phyloP scores from a whole-genome alignment of 805 yeast genomes.

The Sungouiozyma intestinalis region DNA sequence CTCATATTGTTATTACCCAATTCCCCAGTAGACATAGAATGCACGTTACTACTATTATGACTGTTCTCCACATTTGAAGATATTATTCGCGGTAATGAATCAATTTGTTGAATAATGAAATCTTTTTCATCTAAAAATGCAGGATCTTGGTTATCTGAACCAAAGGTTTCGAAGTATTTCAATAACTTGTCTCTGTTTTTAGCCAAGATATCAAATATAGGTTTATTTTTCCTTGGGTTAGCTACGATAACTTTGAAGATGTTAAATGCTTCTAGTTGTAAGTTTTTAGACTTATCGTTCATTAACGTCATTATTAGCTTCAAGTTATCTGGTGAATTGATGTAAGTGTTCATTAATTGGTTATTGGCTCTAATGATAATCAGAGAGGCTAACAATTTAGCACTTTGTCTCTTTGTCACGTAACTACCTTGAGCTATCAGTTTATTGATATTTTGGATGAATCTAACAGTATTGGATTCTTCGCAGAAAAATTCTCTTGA shows the following conservation, averaged over 20 bases:
- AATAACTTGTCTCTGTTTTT: conserved; percentile 76
- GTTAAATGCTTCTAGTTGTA: conserved; percentile 85
- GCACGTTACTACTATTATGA: background rate
- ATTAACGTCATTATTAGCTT: conserved; percentile 78
- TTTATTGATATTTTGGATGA: conserved; percentile 54
- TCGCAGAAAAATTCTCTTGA: conserved; percentile 51
- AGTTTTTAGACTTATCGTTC: conserved; percentile 80
- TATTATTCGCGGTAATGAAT: conserved; percentile 52
- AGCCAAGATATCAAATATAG: conserved; percentile 66
- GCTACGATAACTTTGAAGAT: conserved; percentile 94
- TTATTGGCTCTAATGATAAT: conserved; percentile 65
- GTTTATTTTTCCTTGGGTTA: conserved; percentile 80
- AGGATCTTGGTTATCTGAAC: conserved; percentile 46
- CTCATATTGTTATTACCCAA: background rate
- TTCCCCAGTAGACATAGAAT: background rate
- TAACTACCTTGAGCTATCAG: conserved; percentile 71
- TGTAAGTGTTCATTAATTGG: conserved; percentile 62
- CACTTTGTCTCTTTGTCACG: conserved; percentile 86
- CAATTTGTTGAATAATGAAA: conserved; percentile 67
- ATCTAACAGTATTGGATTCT: conserved; percentile 40
- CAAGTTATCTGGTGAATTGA: conserved; percentile 70
- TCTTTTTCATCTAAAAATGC: conserved; percentile 68
- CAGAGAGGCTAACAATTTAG: conserved; percentile 62
- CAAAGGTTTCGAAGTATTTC: conserved; percentile 55
- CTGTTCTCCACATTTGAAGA: conserved; percentile 16